Percentiles rank a stretch among this genome's conserved stretches.
Evolutionary conservation across 768 basidiomycete species (phyloP).

Genomic region (Hysterangium stoloniferum): DNA sequence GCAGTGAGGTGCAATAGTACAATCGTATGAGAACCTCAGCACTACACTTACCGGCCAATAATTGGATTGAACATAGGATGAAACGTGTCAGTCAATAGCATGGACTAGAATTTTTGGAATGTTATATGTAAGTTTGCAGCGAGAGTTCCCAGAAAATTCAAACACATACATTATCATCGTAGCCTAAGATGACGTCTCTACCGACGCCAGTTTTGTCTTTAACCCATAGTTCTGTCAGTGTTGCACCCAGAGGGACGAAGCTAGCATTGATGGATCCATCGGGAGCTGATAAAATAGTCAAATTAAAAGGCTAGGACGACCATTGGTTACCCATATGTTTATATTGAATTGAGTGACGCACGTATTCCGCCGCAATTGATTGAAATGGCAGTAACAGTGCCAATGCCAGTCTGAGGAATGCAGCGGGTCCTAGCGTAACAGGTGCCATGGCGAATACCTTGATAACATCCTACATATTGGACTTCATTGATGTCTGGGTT

Average conservation of each 20-base stretch:
- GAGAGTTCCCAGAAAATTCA: neutral
- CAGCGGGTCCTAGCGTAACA: too few species aligned
- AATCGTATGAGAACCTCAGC: neutral
- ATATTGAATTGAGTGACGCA: too few species aligned
- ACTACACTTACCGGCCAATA: neutral
- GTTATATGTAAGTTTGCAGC: too few species aligned
- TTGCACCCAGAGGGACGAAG: conserved; percentile 50
- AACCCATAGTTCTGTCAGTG: conserved; percentile 48
- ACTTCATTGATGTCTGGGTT: too few species aligned
- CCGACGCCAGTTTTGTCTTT: conserved; percentile 41
- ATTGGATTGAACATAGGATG: conserved; percentile 43
- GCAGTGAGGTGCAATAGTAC: conserved; percentile 23
- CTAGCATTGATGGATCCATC: conserved; percentile 52
- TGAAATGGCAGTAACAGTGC: too few species aligned
- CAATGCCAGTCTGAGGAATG: too few species aligned
- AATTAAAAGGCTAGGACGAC: conserved; percentile 46
- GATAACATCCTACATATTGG: too few species aligned
- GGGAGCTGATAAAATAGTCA: conserved; percentile 38
- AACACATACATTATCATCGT: conserved; percentile 42
- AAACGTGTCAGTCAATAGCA: conserved; percentile 34
- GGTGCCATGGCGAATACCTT: too few species aligned
- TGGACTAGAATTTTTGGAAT: conserved; percentile 35
- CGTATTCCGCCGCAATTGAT: too few species aligned
- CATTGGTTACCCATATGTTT: too few species aligned
- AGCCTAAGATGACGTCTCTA: conserved; percentile 50